Evolutionary conservation across 2,329 filamentous ascomycete genomes (phyloP).

Genomic region (Stylonectria norvegica): DNA sequence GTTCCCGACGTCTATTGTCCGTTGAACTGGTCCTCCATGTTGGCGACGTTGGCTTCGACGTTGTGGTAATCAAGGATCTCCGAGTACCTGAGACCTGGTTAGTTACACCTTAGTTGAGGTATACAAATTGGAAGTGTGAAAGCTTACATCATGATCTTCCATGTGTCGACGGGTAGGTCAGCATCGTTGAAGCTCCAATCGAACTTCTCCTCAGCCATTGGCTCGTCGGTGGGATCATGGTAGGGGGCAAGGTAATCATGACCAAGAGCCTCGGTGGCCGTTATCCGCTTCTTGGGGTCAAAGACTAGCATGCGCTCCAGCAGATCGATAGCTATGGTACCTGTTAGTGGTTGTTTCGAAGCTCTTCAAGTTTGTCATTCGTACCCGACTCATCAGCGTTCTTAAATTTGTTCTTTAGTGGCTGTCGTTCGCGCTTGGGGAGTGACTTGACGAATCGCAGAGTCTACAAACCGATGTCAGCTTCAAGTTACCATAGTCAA

Average conservation of each 20-base stretch:
- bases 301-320: constrained; percentile 98
- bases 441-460: constrained; percentile 96
- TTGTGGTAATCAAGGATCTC: constrained; percentile 99
- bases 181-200: constrained; percentile 99
- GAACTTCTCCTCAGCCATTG: constrained; percentile 93
- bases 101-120: constrained; percentile 10
- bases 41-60: constrained; percentile 57
- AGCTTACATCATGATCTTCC: constrained; percentile 99
- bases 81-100: constrained; percentile 72
- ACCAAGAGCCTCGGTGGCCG: constrained; percentile 77
- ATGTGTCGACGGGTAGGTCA: constrained; percentile 95
- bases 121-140: neutral
- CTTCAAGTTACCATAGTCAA: neutral
- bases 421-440: constrained; percentile 88
- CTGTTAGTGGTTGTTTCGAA: constrained; percentile 1
- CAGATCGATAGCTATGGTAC: constrained; percentile 72
- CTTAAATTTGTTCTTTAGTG: constrained; percentile 85
- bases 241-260: constrained; percentile 95
- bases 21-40: constrained; percentile 39
- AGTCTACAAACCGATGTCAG: constrained; percentile 56
- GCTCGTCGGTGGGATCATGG: constrained; percentile 96
- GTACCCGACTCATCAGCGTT: constrained; percentile 83
- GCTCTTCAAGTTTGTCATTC: constrained; percentile 21
- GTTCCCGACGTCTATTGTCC: constrained; percentile 33
- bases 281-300: constrained; percentile 93